phyloP scores from a whole-genome alignment of 306 rosid genomes.

The Neltuma alba region DNA sequence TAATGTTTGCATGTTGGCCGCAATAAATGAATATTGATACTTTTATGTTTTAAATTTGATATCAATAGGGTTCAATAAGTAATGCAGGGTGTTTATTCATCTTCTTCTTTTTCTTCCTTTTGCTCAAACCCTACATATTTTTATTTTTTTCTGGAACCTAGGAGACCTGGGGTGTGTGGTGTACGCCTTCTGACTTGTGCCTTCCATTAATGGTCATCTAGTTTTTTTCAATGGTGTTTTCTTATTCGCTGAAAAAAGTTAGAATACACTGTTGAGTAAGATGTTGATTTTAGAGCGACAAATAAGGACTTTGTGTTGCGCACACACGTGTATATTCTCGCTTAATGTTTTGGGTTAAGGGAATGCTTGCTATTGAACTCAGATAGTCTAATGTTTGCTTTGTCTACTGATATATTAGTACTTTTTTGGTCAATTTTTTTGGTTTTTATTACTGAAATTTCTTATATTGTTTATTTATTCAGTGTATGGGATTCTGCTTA shows the following conservation, averaged over 20 bases:
- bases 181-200: background rate
- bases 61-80: background rate
- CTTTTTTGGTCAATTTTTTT: background rate
- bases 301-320: background rate
- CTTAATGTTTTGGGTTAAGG: background rate
- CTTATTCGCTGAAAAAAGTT: background rate
- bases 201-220: background rate
- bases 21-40: background rate
- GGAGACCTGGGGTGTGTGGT: background rate
- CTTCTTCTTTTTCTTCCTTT: background rate
- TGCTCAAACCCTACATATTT: background rate
- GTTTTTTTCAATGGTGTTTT: background rate
- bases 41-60: background rate
- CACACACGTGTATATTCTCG: background rate
- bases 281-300: background rate
- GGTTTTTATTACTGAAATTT: background rate
- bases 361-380: background rate
- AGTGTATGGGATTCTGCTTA: background rate
- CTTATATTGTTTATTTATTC: slow-evolving; percentile 10
- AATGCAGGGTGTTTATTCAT: background rate
- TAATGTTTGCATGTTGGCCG: background rate
- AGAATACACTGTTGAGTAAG: background rate
- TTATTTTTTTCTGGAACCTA: background rate
- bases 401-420: background rate
- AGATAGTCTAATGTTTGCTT: background rate